Base-by-base conservation (phyloP, 306 rosid genomes). In the Cyclanthera cordifolia region DNA sequence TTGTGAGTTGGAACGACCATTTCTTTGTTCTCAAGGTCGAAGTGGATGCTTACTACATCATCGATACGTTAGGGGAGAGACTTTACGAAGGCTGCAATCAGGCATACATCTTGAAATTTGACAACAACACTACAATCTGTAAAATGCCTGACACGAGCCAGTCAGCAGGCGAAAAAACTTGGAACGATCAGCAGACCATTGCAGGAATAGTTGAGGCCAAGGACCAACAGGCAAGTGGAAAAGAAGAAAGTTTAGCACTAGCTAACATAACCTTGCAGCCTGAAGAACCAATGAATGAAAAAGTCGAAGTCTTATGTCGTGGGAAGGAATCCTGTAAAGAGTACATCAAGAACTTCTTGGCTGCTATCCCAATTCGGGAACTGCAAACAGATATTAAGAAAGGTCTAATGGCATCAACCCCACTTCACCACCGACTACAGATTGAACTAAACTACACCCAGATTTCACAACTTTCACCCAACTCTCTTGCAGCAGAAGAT, bases 1-100 rank as follows among this genome's bases (percentile, higher is more conserved):
- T 94, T 25, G 91, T 94, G 50, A 86, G 99, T 76, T 94, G 99
- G 99, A 94, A 94, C 68, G 99, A 94, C 69, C 99, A 94, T 81
- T 94, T 94, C 81, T 94, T 94, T 86, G 80, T 94, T 77, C 99
- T 94, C 59, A 94, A 88, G 86, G 90, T 90, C 43, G 99, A 94
- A 76, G 67, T 84, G 0, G 97, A 94, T 37, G 90, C 97, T 51
- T 94, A 86, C 76, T 90, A 72, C 82, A 90, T 94, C 70, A 85
- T 94, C 13, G 99, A 94, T 79, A 94, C 99, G 0, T 77, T 94
- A 56, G 99, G 99, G 43, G 99, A 94, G 86, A 85, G 99, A 83
- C 92, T 94, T 19, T 94, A 86, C 16, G 99, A 94, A 78, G 99
- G 99, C 67, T 94, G 99, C 75, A 74, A 81, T 79, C 99, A 88